These are phyloP conservation scores for Nannizzia gypsea DNA, from an alignment of 2,329 filamentous ascomycete genomes.

Conservation along the genomic window DNA sequence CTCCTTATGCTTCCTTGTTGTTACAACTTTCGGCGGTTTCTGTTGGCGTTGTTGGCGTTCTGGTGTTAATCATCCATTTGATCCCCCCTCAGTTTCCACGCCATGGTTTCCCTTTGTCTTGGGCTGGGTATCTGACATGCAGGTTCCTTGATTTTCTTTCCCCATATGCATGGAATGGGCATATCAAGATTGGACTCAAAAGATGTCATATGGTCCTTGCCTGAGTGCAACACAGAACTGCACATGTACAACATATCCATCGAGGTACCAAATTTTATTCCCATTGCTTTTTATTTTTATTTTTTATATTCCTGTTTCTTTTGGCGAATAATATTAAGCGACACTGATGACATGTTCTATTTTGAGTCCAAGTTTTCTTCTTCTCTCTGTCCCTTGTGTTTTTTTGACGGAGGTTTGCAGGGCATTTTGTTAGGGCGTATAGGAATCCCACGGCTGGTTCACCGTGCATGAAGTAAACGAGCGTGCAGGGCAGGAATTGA, in stretches of 20 bases:
- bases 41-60: not conserved
- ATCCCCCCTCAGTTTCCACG: not conserved
- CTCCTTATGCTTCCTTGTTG: not conserved
- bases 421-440: not conserved
- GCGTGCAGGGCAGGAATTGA: not conserved
- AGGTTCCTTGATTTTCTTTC: not conserved
- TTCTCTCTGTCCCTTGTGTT: no score
- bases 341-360: not conserved
- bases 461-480: not conserved
- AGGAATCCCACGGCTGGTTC: not conserved
- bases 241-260: not conserved
- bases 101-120: not conserved
- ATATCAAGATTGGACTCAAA: not conserved
- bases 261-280: not conserved
- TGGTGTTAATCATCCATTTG: not conserved
- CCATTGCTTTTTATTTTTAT: no score
- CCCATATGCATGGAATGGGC: not conserved
- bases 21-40: not conserved
- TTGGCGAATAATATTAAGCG: not conserved
- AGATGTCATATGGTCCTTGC: not conserved
- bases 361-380: not conserved
- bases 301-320: not conserved
- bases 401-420: not conserved
- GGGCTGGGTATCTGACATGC: not conserved
- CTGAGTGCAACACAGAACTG: not conserved